Evolutionary conservation across 2,329 filamentous ascomycete species (phyloP).

Genomic region (Paecilomyces fulvus): DNA sequence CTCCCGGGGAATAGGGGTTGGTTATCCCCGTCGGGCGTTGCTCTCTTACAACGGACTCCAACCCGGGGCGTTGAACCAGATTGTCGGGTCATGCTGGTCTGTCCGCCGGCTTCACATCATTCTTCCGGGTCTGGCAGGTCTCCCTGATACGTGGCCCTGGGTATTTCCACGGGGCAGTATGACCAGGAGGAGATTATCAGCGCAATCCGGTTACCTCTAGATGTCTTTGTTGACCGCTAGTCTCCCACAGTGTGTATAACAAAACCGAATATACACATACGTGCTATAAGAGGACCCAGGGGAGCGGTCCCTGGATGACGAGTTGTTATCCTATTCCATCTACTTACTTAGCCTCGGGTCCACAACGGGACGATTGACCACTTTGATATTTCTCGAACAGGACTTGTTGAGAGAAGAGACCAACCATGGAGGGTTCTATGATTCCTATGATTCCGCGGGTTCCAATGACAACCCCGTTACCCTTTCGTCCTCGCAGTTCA

Average conservation of each 20-base stretch:
- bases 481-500: slow-evolving; percentile 27
- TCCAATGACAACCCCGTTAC: background rate
- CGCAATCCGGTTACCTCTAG: background rate
- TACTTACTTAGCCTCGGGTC: background rate
- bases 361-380: background rate
- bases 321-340: background rate
- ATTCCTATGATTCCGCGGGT: background rate
- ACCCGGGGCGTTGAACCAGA: background rate
- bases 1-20: background rate
- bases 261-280: background rate
- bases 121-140: background rate
- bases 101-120: background rate
- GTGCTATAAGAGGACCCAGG: background rate
- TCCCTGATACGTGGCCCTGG: background rate
- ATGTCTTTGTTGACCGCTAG: background rate
- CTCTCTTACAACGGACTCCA: background rate
- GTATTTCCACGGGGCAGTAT: background rate
- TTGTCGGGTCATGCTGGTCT: background rate
- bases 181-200: background rate
- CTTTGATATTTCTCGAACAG: background rate
- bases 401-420: background rate
- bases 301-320: background rate
- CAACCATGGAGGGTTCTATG: background rate
- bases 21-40: background rate
- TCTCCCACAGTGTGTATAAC: background rate